Base-by-base conservation (phyloP, 495 filamentous ascomycete species). In the Penicillium argentinense region DNA sequence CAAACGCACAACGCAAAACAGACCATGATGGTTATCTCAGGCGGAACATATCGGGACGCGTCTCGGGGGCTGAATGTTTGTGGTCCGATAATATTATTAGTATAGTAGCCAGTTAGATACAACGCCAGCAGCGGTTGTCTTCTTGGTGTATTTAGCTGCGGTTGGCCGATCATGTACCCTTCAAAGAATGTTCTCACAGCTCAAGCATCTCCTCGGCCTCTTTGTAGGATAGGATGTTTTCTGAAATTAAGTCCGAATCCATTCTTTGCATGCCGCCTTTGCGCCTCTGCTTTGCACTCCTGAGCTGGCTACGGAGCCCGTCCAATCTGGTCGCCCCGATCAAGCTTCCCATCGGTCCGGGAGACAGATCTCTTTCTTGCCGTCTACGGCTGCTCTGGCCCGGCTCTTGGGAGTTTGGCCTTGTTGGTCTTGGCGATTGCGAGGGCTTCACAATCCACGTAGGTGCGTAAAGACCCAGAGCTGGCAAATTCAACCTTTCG, bases 131-230 rank as follows among this genome's bases (percentile, higher is more conserved):
- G 84, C 77, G 0, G 83, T 86, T 0, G 83, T 86, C 62, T 86
- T 86, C 66, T 86, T 86, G 3, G 84, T 86, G 59, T 83, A 83
- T n/a, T n/a, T n/a, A n/a, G n/a, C n/a, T n/a, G n/a, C n/a, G n/a
- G n/a, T n/a, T n/a, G n/a, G n/a, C n/a, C n/a, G n/a, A n/a, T n/a
- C n/a, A n/a, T n/a, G n/a, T n/a, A n/a, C n/a, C n/a, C n/a, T n/a
- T n/a, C n/a, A n/a, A n/a, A n/a, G n/a, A n/a, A n/a, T n/a, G n/a
- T n/a, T n/a, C 19, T 12, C 8, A 39, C 37, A 39, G 19, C 23
- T 39, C 37, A 7, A 39, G 37, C 37, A 39, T 39, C 12, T 39
- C 37, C 4, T 39, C 37, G 5, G 37, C 37, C 19, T 39, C 37
- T 24, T 39, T 18, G 14, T 39, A 25, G 4, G 37, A 17, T 13